Base-by-base conservation (phyloP, 345 rosid genomes). In the Eucalyptus albens region DNA sequence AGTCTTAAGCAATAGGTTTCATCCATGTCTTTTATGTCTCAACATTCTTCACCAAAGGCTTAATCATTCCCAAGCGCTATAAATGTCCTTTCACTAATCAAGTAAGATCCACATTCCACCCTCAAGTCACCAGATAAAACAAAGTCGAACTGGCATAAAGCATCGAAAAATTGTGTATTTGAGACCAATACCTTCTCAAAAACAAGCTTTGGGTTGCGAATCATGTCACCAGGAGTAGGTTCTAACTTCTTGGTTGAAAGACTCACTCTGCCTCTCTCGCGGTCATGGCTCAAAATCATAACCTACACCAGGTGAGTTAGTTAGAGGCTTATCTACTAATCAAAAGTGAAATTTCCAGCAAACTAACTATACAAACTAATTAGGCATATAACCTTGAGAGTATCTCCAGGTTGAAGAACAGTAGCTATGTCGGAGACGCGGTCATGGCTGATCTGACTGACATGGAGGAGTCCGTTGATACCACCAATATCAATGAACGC, bases 141-240 rank as follows among this genome's bases (percentile, higher is more conserved):
- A 37, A 77, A 77, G 47, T 40, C 1, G 27, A 40, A 40, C 44
- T 77, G 15, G 27, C 29, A 40, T 21, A 40, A 40, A 72, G 82
- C 82, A 72, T 33, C 2, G 5, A 72, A 2, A 44, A 40, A 86
- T 12, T 26, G 67, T 55, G 15, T 4, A 40, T 42, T 27, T 55
- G 47, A 83, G 49, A 45, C 60, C 56, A 59, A 91, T 92, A 98
- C 99, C 99, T 98, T 98, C 93, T 98, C 99, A 72, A 98, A 97
- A 82, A 98, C 99, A 92, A 97, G 99, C 89, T 94, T 96, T 86
- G 99, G 99, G 90, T 98, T 98, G 92, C 99, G 97, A 90, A 97
- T 94, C 99, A 98, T 98, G 92, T 98, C 99, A 77, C 99, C 99
- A 3, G 99, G 99, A 87, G 99, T 98, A 29, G 99, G 99, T 90